Base-by-base conservation (phyloP, 202 grass and related monocot genomes). In the Musa balbisiana region DNA sequence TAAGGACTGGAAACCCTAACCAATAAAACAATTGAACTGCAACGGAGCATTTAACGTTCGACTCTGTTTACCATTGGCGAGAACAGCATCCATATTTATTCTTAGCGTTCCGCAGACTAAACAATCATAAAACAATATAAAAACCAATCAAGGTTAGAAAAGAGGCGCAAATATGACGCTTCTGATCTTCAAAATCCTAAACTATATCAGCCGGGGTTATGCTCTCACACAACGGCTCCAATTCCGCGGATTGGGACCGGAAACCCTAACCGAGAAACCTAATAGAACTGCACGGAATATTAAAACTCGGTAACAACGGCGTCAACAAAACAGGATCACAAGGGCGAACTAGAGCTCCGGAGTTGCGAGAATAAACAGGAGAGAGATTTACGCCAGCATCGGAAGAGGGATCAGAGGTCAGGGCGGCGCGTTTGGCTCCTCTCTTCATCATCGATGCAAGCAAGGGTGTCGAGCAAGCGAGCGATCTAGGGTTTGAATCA, bases 391-490 rank as follows among this genome's bases (percentile, higher is more conserved):
- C 82, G 52, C 53, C 73, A 62, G 82, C 65, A 22, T 62, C 74
- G 62, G 82, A 65, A 62, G 43, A 69, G 53, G 66, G 52, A 72
- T 76, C 67, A 70, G 82, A 84, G 62, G 64, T 51, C 1, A 80
- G 55, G 53, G 71, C 82, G 11, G 77, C 58, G 55, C 82, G 82
- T 62, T 84, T 84, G 63, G 77, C 77, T 74, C 76, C 82, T 80
- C 77, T 79, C 71, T 74, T 80, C 68, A 79, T 80, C 59, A 33
- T 8, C 3, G 17, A n/a, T 17, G 3, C 8, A 6, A 20, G 16
- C 56, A 20, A 60, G 56, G 56, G 56, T 16, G n/a, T 21, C 55
- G 16, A 16, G n/a, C 19, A 4, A 20, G 9, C n/a, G 17, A 60
- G 19, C 56, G 17, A 60, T 16, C 9, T 1, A 60, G 17, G 5